Conservation (phyloP, 75 land plant species). For the Sequoiadendron giganteum region DNA sequence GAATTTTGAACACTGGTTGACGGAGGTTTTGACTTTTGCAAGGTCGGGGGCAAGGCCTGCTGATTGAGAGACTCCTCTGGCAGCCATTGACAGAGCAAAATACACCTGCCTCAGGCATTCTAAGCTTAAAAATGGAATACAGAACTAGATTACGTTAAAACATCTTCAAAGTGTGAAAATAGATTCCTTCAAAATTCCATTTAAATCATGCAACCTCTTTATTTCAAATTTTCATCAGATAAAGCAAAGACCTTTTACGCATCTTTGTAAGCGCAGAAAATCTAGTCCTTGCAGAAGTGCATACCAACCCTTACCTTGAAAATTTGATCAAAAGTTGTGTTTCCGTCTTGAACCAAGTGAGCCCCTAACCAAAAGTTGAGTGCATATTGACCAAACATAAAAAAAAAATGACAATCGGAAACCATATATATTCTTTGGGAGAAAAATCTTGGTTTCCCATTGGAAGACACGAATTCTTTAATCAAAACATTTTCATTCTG, state of each 20-base stretch:
- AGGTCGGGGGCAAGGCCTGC: no score
- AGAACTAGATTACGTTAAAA: not conserved
- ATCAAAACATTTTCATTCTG: not conserved
- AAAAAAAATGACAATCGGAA: no score
- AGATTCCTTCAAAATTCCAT: not conserved
- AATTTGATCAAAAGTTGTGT: no score
- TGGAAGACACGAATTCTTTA: not conserved
- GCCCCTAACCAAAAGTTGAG: no score
- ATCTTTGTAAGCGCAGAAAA: not conserved
- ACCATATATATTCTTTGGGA: not conserved
- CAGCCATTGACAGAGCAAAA: constrained; percentile 67
- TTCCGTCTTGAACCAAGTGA: no score
- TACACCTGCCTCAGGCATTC: not conserved
- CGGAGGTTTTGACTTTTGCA: no score
- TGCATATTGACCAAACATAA: not conserved
- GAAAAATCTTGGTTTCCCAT: not conserved
- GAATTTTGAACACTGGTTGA: no score
- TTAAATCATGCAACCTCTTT: not conserved
- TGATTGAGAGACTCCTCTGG: no score
- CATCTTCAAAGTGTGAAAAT: not conserved
- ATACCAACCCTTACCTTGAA: not conserved
- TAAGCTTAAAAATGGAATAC: not conserved
- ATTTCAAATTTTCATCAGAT: not conserved
- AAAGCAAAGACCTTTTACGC: not conserved
- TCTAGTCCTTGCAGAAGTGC: not conserved